Evolutionary conservation across 2,329 filamentous ascomycete genomes (phyloP).

Genomic region (Geosmithia flava): DNA sequence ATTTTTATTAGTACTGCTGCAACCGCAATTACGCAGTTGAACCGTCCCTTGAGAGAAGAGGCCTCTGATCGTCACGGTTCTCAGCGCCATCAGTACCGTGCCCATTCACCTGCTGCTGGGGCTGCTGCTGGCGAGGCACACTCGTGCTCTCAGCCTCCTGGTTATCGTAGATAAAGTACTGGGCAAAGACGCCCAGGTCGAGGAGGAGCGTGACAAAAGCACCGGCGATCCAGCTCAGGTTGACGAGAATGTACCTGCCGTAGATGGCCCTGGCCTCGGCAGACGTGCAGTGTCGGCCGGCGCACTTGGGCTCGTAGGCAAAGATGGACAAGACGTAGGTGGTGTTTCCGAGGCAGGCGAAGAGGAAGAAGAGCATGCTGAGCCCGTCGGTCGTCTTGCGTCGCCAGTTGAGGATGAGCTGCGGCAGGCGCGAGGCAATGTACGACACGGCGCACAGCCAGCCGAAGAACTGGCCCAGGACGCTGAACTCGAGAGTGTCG

Average conservation of each 20-base stretch:
- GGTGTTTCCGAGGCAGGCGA: conserved; percentile 89
- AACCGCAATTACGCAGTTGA: background rate
- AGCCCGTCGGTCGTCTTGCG: conserved; percentile 90
- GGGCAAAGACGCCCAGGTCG: conserved; percentile 76
- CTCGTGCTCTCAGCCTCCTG: conserved; percentile 4
- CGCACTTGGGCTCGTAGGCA: conserved; percentile 70
- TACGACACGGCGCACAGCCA: conserved; percentile 87
- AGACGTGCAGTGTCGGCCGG: conserved; percentile 35
- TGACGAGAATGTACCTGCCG: conserved; percentile 73
- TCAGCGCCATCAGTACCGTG: conserved; percentile 13
- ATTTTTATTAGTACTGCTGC: no score
- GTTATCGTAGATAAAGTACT: conserved; percentile 74
- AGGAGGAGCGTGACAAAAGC: conserved; percentile 78
- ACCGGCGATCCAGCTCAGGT: conserved; percentile 80
- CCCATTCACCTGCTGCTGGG: conserved; percentile 11
- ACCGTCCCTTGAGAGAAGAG: conserved; percentile 8
- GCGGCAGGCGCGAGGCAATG: conserved; percentile 78
- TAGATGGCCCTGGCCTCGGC: conserved; percentile 61
- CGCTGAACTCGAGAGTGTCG: conserved; percentile 46
- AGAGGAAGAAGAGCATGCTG: conserved; percentile 89
- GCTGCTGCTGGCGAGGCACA: conserved; percentile 27
- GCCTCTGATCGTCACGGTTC: conserved; percentile 12
- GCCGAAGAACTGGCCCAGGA: conserved; percentile 80
- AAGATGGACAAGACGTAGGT: conserved; percentile 90
- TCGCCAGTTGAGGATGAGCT: conserved; percentile 83